Percentiles rank a stretch among this genome's conserved stretches.
Evolutionary conservation across 768 basidiomycete species (phyloP).

Genomic region (Amanita subjunquillea): DNA sequence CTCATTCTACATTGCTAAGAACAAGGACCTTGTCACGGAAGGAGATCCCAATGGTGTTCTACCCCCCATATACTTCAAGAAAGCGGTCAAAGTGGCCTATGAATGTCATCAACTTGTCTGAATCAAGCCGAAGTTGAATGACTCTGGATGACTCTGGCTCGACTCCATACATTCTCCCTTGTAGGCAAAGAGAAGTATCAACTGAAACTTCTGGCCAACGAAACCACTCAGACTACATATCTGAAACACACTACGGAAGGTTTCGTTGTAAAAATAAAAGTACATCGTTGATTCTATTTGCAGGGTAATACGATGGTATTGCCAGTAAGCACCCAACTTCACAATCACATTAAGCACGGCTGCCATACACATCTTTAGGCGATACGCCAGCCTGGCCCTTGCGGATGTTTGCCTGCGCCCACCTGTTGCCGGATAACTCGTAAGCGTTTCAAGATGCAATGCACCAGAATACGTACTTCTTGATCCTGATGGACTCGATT

Average conservation of each 20-base stretch:
- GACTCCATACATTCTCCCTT: too few species aligned
- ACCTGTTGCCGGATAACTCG: constrained; percentile 30
- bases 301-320: background rate
- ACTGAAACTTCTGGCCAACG: background rate
- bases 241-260: background rate
- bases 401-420: constrained; percentile 81
- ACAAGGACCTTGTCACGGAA: background rate
- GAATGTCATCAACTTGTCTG: background rate
- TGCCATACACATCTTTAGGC: constrained; percentile 73
- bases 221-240: too few species aligned
- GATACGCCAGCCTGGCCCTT: constrained; percentile 75
- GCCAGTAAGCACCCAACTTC: background rate
- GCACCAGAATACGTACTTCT: constrained; percentile 54
- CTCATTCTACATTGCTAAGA: constrained; percentile 1
- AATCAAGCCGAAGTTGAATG: background rate
- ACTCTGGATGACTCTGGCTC: background rate
- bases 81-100: constrained; percentile 1
- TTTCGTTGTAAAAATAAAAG: background rate
- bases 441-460: constrained; percentile 1
- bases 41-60: background rate
- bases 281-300: background rate
- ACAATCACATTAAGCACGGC: constrained; percentile 29
- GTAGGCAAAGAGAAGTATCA: too few species aligned
- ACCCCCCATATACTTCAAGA: background rate
- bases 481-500: constrained; percentile 96